phyloP scores from a whole-genome alignment of 225 moss, liverwort and hornwort species.

The Neckera pumila region DNA sequence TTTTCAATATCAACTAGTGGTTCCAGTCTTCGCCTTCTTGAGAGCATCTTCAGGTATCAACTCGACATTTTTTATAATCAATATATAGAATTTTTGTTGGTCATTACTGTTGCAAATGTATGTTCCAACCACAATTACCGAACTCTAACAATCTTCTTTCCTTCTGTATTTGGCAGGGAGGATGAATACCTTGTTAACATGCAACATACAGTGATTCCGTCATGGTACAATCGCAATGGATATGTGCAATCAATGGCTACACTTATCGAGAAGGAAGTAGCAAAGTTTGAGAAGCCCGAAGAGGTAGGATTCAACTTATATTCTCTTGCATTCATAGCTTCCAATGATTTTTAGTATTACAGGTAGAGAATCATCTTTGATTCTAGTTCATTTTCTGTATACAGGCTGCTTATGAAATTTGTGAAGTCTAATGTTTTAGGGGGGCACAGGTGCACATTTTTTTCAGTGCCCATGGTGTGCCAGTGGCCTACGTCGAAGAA shows the following conservation, averaged over 20 bases:
- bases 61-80: not conserved
- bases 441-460: constrained; percentile 76
- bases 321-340: not conserved
- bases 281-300: constrained; percentile 77
- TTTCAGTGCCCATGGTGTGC: constrained; percentile 98
- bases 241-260: constrained; percentile 95
- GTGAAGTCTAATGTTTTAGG: not conserved
- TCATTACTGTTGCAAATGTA: not conserved
- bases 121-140: not conserved
- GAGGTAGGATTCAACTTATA: constrained; percentile 35
- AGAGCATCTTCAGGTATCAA: constrained; percentile 76
- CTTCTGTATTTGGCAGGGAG: constrained; percentile 40
- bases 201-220: constrained; percentile 99
- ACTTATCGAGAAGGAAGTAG: constrained; percentile 77
- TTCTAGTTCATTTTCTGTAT: not conserved
- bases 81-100: not conserved
- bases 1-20: constrained; percentile 98
- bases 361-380: not conserved
- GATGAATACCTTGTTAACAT: constrained; percentile 98
- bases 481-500: constrained; percentile 93
- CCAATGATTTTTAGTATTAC: not conserved
- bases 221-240: constrained; percentile 91
- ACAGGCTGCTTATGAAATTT: not conserved
- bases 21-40: constrained; percentile 91
- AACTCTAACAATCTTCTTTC: not conserved